Evolutionary conservation across 1,284 basidiomycete species (phyloP).

Genomic region (Mrakiaceae sp.): DNA sequence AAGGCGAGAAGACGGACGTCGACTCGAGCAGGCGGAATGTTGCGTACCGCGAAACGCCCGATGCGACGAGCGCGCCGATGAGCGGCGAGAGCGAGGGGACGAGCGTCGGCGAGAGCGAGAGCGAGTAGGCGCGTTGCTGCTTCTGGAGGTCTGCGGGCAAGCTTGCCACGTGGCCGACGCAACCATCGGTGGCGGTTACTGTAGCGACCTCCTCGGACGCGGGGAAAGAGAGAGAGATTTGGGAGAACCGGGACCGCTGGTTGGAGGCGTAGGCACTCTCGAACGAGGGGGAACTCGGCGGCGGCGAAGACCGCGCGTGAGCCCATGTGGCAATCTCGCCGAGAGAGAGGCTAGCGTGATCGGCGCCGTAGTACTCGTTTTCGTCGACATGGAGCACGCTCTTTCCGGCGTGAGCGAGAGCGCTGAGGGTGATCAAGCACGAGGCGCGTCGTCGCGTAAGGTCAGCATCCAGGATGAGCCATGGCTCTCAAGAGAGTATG

Average conservation of each 20-base stretch:
- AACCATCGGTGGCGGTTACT: background rate
- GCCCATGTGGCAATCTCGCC: conserved; percentile 69
- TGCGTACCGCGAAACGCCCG: conserved; percentile 81
- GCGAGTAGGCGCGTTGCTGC: conserved; percentile 55
- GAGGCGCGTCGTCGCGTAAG: conserved; percentile 7
- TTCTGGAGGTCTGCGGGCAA: background rate
- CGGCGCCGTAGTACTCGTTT: conserved; percentile 73
- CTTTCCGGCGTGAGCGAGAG: conserved; percentile 75
- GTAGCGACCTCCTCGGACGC: conserved; percentile 14
- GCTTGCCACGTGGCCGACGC: too few relatives aligned
- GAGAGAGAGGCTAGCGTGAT: conserved; percentile 68
- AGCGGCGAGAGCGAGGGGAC: conserved; percentile 69
- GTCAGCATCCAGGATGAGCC: background rate
- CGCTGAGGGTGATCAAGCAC: conserved; percentile 40
- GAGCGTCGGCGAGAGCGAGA: conserved; percentile 72
- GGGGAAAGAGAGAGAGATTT: conserved; percentile 16
- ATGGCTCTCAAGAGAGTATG: background rate
- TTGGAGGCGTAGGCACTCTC: background rate
- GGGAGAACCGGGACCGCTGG: background rate
- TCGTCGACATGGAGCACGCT: conserved; percentile 78
- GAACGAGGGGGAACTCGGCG: background rate
- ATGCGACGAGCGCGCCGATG: conserved; percentile 66
- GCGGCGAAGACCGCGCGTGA: conserved; percentile 24
- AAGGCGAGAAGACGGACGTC: conserved; percentile 9
- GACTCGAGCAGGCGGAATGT: conserved; percentile 74